A percentile compares a stretch with the other conserved stretches of the same genome.
Conservation (phyloP, 306 rosid species). For the Parietaria judaica region DNA sequence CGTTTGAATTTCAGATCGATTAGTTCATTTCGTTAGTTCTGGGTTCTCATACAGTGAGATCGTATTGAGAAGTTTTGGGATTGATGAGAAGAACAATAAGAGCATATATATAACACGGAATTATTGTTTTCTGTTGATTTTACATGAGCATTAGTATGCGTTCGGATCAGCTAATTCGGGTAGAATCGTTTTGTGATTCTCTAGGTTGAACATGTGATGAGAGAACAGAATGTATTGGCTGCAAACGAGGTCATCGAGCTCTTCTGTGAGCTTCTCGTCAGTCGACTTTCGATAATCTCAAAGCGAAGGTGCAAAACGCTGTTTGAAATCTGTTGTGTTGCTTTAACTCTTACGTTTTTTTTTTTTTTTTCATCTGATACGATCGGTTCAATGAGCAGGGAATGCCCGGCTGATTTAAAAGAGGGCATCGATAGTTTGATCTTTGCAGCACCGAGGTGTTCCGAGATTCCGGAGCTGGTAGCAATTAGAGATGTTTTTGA, state of each 20-base stretch:
- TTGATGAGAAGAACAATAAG: too few species aligned
- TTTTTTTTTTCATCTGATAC: conserved; percentile 19
- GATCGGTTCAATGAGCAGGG: conserved; percentile 39
- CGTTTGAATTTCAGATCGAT: background rate
- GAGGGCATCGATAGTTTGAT: conserved; percentile 90
- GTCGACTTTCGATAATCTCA: conserved; percentile 76
- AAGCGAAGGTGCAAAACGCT: conserved; percentile 58
- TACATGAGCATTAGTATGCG: too few species aligned
- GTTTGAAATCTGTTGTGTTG: background rate
- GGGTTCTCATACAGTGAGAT: too few species aligned
- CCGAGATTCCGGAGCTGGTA: conserved; percentile 84
- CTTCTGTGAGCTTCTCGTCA: conserved; percentile 74
- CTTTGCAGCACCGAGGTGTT: conserved; percentile 91
- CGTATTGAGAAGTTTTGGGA: too few species aligned
- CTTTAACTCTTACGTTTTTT: background rate
- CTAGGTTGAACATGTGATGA: conserved; percentile 95
- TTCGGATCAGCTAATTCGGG: too few species aligned
- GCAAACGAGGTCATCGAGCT: conserved; percentile 93
- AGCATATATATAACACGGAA: too few species aligned
- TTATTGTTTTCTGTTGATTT: too few species aligned
- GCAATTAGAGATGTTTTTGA: conserved; percentile 63
- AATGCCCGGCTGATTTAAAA: conserved; percentile 90
- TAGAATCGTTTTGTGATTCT: conserved; percentile 6
- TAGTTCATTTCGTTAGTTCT: too few species aligned
- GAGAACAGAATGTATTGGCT: conserved; percentile 89